Evolutionary conservation across 2,329 filamentous ascomycete genomes (phyloP), one percentile per base, ranked within the genome.

Genomic region (Stachybotrys elegans): DNA sequence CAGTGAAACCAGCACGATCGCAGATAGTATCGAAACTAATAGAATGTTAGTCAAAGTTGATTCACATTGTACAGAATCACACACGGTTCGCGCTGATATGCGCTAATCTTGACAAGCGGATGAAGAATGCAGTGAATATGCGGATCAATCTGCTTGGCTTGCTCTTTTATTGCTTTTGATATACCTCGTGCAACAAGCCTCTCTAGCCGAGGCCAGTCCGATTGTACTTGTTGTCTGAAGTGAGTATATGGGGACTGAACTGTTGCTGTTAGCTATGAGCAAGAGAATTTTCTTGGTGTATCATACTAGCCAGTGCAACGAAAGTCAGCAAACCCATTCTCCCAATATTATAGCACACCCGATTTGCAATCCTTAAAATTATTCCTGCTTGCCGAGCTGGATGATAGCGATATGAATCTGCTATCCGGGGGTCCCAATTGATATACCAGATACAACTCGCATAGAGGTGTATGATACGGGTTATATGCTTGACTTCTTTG

Each of bases 241-340:
- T 35, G 32, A 35, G 32, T 35, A 35, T 35, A 35, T 35, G 9
- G 9, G 32, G 16, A 16, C 16, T 16, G 9, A 35, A 35, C 32
- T 35, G 32, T 9, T 9, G 32, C 9, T 35, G 32, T 35, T 35
- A 35, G 32, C 32, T 16, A 16, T 35, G 32, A 35, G 16, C 32
- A 9, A 8, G 16, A 35, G 32, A 35, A 35, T 8, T 16, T 35
- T 16, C 9, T 9, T 9, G 32, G 32, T 35, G 16, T 35, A 35
- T 35, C 32, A 16, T 35, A 35, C 32, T 35, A 35, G 32, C 32
- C 32, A 35, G 9, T 35, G 32, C 16, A 35, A 35, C 32, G 32
- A 35, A 35, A 35, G 32, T 16, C 9, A 35, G 9, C 32, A 35
- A 16, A 8, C 32, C 32, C 16, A 35, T 35, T 16, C 32, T 35